These are phyloP conservation scores for Phytophthora idaei DNA, from an alignment of 352 stramenopile species.

Conservation along the genomic window DNA sequence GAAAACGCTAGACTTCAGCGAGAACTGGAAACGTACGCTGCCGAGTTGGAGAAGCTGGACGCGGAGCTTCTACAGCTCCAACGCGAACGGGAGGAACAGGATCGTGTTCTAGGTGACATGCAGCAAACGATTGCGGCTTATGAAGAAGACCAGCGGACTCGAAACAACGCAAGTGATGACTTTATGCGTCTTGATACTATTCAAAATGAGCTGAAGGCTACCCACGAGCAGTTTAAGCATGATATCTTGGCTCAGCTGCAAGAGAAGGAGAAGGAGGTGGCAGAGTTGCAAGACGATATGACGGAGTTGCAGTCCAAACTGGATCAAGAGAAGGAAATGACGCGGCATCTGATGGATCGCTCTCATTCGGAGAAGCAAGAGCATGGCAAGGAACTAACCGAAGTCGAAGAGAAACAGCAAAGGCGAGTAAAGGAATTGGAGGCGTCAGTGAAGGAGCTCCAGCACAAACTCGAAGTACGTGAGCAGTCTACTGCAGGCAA, in stretches of 20 bases:
- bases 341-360: slow-evolving; percentile 52
- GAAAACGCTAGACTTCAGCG: slow-evolving; percentile 32
- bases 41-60: slow-evolving; percentile 34
- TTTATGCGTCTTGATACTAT: slow-evolving; percentile 26
- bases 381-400: slow-evolving; percentile 21
- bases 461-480: slow-evolving; percentile 37
- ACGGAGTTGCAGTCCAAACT: slow-evolving; percentile 66
- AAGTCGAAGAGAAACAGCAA: slow-evolving; percentile 23
- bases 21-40: slow-evolving; percentile 32
- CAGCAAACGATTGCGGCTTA: slow-evolving; percentile 43
- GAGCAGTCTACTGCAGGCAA: slow-evolving; percentile 26
- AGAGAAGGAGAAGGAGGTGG: slow-evolving; percentile 39
- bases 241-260: slow-evolving; percentile 34
- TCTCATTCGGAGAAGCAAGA: slow-evolving; percentile 36
- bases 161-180: slow-evolving; percentile 19
- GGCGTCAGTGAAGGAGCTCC: slow-evolving; percentile 34
- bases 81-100: slow-evolving; percentile 58
- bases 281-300: slow-evolving; percentile 57
- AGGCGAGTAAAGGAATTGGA: slow-evolving; percentile 37
- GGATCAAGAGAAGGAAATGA: slow-evolving; percentile 59
- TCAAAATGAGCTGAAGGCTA: slow-evolving; percentile 39
- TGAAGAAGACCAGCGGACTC: slow-evolving; percentile 35
- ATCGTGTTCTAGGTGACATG: slow-evolving; percentile 43
- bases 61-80: slow-evolving; percentile 43
- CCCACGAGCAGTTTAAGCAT: slow-evolving; percentile 48